A percentile compares a stretch with the other conserved stretches of the same genome.
These are phyloP conservation scores for Lecanicillium sp. DNA, from an alignment of 2,329 filamentous ascomycete genomes.

Conservation along the genomic window DNA sequence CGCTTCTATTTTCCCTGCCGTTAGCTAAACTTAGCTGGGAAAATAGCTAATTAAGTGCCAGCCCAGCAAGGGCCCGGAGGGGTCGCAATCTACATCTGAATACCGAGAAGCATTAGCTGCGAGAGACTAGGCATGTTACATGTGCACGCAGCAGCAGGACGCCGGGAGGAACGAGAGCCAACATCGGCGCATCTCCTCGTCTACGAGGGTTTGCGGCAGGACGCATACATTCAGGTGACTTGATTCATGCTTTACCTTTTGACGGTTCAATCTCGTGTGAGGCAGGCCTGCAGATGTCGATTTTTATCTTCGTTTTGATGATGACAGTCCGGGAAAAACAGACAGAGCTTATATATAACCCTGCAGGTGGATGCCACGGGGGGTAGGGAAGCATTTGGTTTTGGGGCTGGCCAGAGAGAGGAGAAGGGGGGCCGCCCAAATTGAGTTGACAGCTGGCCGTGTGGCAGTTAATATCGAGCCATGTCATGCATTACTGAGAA, in stretches of 20 bases:
- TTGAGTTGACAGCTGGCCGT: constrained; percentile 11
- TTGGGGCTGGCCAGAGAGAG: too few relatives aligned
- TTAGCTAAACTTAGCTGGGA: background rate
- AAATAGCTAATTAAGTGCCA: background rate
- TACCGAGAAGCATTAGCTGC: background rate
- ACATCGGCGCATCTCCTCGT: too few relatives aligned
- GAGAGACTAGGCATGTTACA: background rate
- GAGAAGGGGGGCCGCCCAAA: background rate
- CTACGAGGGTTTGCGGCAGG: background rate
- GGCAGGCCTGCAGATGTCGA: background rate
- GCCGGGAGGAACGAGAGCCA: too few relatives aligned
- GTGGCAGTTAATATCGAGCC: constrained; percentile 10
- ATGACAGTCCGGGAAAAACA: too few relatives aligned
- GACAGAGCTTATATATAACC: too few relatives aligned
- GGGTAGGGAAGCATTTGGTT: too few relatives aligned
- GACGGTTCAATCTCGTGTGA: background rate
- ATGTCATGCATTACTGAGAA: constrained; percentile 5
- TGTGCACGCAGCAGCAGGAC: too few relatives aligned
- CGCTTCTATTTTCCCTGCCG: too few relatives aligned
- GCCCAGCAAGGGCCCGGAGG: background rate
- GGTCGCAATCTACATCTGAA: constrained; percentile 2
- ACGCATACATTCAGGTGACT: background rate
- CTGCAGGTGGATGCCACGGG: too few relatives aligned
- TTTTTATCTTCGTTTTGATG: too few relatives aligned
- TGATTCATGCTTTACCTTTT: background rate